Percentiles rank a stretch among this genome's conserved stretches.
Evolutionary conservation across 106 monocot species (phyloP).

Genomic region (Dendrobium chrysotoxum): DNA sequence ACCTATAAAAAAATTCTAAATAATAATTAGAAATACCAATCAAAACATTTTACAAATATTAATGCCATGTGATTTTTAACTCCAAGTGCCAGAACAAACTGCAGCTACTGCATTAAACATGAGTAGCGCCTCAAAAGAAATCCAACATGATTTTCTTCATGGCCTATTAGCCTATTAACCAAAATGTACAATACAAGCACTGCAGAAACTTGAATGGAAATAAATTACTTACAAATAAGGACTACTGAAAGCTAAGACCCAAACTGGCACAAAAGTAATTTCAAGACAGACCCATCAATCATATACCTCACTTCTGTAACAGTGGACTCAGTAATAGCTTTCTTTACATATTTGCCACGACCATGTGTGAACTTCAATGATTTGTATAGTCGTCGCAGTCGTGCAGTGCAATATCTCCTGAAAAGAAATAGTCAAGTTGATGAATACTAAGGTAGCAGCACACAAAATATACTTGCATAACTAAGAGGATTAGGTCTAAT

Average conservation of each 20-base stretch:
- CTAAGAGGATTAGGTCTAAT: slow-evolving; percentile 4
- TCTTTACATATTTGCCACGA: slow-evolving; percentile 68
- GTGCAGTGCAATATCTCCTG: slow-evolving; percentile 94
- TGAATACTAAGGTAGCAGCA: not conserved
- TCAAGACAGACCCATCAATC: not conserved
- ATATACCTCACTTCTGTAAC: slow-evolving; percentile 82
- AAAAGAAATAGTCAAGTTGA: slow-evolving; percentile 7
- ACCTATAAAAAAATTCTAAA: slow-evolving; percentile 41
- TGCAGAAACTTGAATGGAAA: not conserved
- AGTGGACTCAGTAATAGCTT: slow-evolving; percentile 57
- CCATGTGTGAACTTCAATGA: slow-evolving; percentile 96
- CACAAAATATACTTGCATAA: slow-evolving; percentile 8
- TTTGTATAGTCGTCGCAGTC: slow-evolving; percentile 87
- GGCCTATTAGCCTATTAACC: not conserved
- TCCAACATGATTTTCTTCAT: not conserved
- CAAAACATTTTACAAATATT: not conserved
- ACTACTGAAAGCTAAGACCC: not conserved
- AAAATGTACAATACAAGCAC: not conserved
- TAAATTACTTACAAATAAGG: not conserved
- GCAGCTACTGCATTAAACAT: not conserved
- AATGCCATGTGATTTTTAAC: not conserved
- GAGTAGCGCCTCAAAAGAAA: not conserved
- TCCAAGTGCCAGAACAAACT: not conserved
- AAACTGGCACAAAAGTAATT: not conserved
- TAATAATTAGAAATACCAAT: not conserved